Percentiles rank a stretch among this genome's conserved stretches.
Conservation (phyloP, 2,329 filamentous ascomycete genomes). For the Talaromyces atroroseus region DNA sequence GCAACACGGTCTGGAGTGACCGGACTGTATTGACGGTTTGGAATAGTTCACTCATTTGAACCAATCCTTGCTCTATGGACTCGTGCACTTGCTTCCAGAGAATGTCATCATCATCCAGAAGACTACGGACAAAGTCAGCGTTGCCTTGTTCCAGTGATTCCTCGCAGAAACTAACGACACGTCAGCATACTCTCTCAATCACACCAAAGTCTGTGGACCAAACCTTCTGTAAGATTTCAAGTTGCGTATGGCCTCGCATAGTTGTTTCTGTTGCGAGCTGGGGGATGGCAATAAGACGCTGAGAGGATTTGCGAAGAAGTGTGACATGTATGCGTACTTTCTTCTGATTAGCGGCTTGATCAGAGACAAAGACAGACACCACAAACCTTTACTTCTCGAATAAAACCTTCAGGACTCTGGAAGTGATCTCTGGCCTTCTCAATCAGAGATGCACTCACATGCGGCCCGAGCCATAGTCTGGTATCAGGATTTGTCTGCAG, state of each 20-base stretch:
- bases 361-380: background rate
- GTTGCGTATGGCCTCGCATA: conserved; percentile 53
- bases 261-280: conserved; percentile 29
- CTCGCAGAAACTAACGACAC: conserved; percentile 33
- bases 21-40: conserved; percentile 26
- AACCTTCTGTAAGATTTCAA: conserved; percentile 51
- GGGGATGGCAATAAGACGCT: conserved; percentile 44
- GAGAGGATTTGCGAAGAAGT: conserved; percentile 57
- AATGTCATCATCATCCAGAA: conserved; percentile 47
- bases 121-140: conserved; percentile 31
- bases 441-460: conserved; percentile 46
- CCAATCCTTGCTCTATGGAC: conserved; percentile 36
- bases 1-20: conserved; percentile 24
- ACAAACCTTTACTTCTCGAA: conserved; percentile 46
- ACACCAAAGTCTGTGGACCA: conserved; percentile 4
- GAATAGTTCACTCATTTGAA: conserved; percentile 35
- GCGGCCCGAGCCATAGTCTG: conserved; percentile 49
- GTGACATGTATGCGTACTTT: conserved; percentile 59
- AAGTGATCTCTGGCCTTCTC: conserved; percentile 56
- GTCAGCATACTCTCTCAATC: background rate
- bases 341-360: background rate
- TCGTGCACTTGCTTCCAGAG: conserved; percentile 41
- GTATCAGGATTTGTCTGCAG: conserved; percentile 32
- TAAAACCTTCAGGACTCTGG: conserved; percentile 53
- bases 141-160: conserved; percentile 35